Evolutionary conservation across 345 rosid genomes (phyloP).

Genomic region (Camelina neglecta): DNA sequence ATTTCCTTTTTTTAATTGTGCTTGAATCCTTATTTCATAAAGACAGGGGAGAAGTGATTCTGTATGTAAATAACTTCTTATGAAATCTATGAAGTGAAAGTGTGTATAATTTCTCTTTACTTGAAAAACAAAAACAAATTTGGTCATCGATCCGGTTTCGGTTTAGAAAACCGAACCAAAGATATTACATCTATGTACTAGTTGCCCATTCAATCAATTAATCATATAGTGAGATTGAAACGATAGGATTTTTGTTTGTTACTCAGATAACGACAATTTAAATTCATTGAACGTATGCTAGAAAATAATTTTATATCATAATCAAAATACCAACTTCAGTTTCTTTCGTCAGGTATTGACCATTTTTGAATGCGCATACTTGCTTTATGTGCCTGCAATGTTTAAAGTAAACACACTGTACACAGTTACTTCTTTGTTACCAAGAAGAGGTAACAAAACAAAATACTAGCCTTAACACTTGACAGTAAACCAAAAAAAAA

Average conservation of each 20-base stretch:
- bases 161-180: not conserved
- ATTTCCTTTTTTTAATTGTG: not conserved
- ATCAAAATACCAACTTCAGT: not conserved
- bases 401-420: not conserved
- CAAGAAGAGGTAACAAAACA: not conserved
- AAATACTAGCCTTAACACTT: not conserved
- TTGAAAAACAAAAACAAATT: too few relatives aligned
- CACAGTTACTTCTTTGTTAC: not conserved
- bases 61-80: conserved; percentile 4
- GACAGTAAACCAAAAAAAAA: too few relatives aligned
- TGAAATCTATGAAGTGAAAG: conserved; percentile 2
- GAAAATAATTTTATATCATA: too few relatives aligned
- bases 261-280: not conserved
- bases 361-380: not conserved
- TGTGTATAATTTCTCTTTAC: not conserved
- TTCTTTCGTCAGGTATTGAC: not conserved
- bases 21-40: not conserved
- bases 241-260: not conserved
- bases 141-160: not conserved
- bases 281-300: not conserved
- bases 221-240: not conserved
- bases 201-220: not conserved
- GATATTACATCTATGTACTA: not conserved
- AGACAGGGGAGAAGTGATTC: conserved; percentile 15
- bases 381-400: conserved; percentile 28